These are phyloP conservation scores for Aegilops tauschii DNA, from an alignment of 176 grass and related monocot genomes.

Conservation along the genomic window DNA sequence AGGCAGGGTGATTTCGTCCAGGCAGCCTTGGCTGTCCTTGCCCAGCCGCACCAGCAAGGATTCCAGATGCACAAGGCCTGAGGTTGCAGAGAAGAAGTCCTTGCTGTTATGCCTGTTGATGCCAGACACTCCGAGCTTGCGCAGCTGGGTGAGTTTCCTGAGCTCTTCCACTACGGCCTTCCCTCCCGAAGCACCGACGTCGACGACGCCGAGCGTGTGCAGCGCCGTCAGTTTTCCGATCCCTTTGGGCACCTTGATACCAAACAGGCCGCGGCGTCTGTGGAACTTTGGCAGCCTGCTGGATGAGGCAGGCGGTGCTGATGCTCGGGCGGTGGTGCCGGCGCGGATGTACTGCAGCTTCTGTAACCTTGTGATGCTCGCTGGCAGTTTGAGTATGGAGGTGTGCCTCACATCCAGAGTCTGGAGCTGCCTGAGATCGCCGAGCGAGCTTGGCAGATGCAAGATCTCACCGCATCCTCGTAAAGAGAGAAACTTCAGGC, in stretches of 20 bases:
- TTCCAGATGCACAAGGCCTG: not conserved
- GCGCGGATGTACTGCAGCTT: constrained; percentile 26
- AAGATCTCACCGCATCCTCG: not conserved
- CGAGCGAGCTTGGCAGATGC: not conserved
- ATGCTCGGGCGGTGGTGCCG: not conserved
- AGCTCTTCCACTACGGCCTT: not conserved
- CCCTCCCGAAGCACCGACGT: not conserved
- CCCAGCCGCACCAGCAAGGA: not conserved
- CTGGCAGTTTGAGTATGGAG: not conserved
- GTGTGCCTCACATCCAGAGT: constrained; percentile 29
- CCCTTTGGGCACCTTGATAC: not conserved
- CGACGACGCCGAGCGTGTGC: constrained; percentile 12
- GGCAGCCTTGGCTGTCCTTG: not conserved
- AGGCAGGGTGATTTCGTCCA: not conserved
- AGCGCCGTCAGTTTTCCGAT: not conserved
- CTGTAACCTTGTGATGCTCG: not conserved
- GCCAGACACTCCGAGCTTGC: constrained; percentile 8
- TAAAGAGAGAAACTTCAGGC: constrained; percentile 40
- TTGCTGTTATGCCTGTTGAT: not conserved
- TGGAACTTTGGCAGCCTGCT: not conserved
- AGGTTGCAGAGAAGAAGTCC: not conserved
- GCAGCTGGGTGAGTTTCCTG: constrained; percentile 12
- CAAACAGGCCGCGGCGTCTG: not conserved
- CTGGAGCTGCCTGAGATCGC: constrained; percentile 15
- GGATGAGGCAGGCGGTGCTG: not conserved